Conservation (phyloP, 2,329 filamentous ascomycete species). For the Truncatella angustata region DNA sequence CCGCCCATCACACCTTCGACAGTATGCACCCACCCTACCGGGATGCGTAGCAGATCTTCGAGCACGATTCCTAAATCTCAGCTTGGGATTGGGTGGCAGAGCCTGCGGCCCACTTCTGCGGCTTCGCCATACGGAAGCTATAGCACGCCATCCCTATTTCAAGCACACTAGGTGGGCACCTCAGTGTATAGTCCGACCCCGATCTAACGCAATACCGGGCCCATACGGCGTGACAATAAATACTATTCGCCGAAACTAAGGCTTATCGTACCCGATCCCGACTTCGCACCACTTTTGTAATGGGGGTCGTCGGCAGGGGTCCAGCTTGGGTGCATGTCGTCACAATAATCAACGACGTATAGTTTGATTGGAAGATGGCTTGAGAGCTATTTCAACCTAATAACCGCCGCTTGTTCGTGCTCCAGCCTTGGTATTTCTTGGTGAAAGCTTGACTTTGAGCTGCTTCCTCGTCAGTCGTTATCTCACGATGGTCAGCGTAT, state of each 20-base stretch:
- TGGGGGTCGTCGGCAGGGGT: constrained; percentile 5
- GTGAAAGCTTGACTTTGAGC: neutral
- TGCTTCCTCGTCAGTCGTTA: neutral
- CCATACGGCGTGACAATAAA: constrained; percentile 16
- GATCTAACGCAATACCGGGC: constrained; percentile 15
- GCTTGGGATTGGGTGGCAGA: neutral
- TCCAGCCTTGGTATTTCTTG: neutral
- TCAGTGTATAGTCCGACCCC: neutral
- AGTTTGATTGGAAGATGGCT: neutral
- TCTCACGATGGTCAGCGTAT: neutral
- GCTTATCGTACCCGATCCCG: constrained; percentile 6
- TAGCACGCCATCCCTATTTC: constrained; percentile 9
- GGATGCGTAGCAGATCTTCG: neutral
- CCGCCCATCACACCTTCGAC: neutral
- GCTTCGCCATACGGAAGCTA: constrained; percentile 4
- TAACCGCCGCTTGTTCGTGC: neutral
- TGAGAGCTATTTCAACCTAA: neutral
- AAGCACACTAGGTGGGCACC: neutral
- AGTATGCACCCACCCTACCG: neutral
- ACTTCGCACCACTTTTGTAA: neutral
- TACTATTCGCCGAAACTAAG: constrained; percentile 5
- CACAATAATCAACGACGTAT: too few species aligned
- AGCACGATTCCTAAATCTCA: neutral
- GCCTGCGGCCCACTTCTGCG: neutral
- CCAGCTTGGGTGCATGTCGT: neutral